These are phyloP conservation scores for Colletotrichum tropicicola DNA, from an alignment of 2,329 filamentous ascomycete species.

Conservation along the genomic window DNA sequence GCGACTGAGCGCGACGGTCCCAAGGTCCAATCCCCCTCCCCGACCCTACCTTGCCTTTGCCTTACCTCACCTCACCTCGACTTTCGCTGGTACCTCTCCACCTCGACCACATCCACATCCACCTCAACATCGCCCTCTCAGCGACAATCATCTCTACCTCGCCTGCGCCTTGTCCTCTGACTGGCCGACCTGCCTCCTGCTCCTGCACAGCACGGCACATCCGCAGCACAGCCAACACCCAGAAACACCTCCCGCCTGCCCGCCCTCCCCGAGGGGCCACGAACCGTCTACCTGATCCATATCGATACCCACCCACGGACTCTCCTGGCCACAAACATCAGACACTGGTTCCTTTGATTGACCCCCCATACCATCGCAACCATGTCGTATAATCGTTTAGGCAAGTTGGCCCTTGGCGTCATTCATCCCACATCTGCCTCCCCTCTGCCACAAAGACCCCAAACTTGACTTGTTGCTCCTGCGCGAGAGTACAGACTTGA, in stretches of 20 bases:
- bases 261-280: conserved; percentile 13
- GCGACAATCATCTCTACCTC: conserved; percentile 1
- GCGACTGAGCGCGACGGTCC: conserved; percentile 3
- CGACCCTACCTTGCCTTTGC: background rate
- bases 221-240: conserved; percentile 22
- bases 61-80: background rate
- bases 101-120: conserved; percentile 2
- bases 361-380: conserved; percentile 34
- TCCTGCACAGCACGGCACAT: conserved; percentile 27
- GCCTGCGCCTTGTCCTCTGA: background rate
- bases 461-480: conserved; percentile 1
- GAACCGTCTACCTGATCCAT: conserved; percentile 27
- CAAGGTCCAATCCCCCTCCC: background rate
- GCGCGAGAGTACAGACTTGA: background rate
- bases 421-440: conserved; percentile 28
- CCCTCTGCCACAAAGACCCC: conserved; percentile 19
- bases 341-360: conserved; percentile 30
- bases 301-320: conserved; percentile 25
- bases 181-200: background rate
- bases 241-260: conserved; percentile 26
- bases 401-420: conserved; percentile 55
- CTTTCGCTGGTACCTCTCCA: background rate
- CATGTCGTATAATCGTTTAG: conserved; percentile 81
- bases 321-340: conserved; percentile 30
- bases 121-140: conserved; percentile 1